phyloP scores from a whole-genome alignment of 2,329 filamentous ascomycete genomes.

The Phaeosphaeria sp. region DNA sequence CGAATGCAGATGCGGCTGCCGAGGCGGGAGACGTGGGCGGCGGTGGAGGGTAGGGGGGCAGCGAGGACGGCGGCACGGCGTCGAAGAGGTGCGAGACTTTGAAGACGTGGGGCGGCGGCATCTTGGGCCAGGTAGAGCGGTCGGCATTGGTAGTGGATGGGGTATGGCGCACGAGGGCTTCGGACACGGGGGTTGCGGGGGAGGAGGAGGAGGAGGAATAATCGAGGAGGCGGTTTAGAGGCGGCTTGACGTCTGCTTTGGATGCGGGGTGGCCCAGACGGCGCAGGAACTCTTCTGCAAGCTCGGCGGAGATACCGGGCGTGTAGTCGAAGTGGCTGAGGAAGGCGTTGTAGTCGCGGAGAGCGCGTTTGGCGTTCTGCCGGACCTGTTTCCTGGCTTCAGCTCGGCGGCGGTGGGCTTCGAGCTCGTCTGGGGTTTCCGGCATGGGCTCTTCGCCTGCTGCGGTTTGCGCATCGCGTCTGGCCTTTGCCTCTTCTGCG shows the following conservation, averaged over 20 bases:
- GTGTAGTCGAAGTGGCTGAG: conserved; percentile 80
- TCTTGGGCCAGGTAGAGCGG: conserved; percentile 51
- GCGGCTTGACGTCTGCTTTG: conserved; percentile 18
- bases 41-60: conserved; percentile 69
- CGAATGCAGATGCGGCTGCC: conserved; percentile 45
- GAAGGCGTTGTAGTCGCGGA: conserved; percentile 77
- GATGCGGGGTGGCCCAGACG: conserved; percentile 30
- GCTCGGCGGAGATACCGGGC: conserved; percentile 68
- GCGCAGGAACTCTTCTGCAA: conserved; percentile 61
- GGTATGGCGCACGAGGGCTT: conserved; percentile 54
- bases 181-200: conserved; percentile 33
- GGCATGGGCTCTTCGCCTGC: conserved; percentile 39
- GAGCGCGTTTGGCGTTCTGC: conserved; percentile 74
- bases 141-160: conserved; percentile 36
- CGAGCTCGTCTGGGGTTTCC: conserved; percentile 54
- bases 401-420: conserved; percentile 56
- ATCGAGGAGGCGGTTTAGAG: conserved; percentile 36
- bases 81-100: conserved; percentile 72
- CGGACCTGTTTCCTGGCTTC: conserved; percentile 74
- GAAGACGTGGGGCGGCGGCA: conserved; percentile 60
- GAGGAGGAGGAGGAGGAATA: conserved; percentile 24
- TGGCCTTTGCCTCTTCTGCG: conserved; percentile 42
- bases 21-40: conserved; percentile 33
- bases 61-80: conserved; percentile 67
- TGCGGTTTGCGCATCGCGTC: conserved; percentile 28